Conservation (phyloP, 495 filamentous ascomycete genomes). For the Penicillium steckii region DNA sequence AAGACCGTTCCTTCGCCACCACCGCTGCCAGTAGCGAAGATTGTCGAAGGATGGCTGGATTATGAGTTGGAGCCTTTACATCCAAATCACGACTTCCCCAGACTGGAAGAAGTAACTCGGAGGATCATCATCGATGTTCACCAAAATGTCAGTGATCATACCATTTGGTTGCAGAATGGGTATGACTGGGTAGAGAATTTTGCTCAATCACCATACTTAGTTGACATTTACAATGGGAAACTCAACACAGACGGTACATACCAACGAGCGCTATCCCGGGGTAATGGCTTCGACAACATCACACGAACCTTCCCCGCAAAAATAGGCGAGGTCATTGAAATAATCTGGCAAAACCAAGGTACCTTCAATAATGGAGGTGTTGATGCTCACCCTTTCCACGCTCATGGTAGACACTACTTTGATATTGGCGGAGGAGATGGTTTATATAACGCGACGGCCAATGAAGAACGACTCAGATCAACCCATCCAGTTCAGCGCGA, state of each 20-base stretch:
- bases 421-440: conserved; percentile 59
- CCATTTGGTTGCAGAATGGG: conserved; percentile 43
- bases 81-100: conserved; percentile 39
- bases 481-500: conserved; percentile 49
- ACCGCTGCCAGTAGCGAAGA: conserved; percentile 38
- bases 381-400: conserved; percentile 62
- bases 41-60: conserved; percentile 48
- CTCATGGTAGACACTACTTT: conserved; percentile 57
- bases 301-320: conserved; percentile 51
- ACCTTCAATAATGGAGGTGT: conserved; percentile 37
- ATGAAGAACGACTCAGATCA: conserved; percentile 46
- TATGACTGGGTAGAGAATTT: conserved; percentile 48
- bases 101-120: conserved; percentile 52
- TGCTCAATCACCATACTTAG: conserved; percentile 49
- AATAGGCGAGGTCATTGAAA: conserved; percentile 62
- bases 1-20: conserved; percentile 16
- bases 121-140: conserved; percentile 44
- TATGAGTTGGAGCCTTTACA: conserved; percentile 49
- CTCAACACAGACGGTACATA: conserved; percentile 41
- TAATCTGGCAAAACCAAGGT: conserved; percentile 55
- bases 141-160: conserved; percentile 42
- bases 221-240: conserved; percentile 53
- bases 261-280: conserved; percentile 11
- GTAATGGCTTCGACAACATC: conserved; percentile 50
- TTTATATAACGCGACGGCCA: conserved; percentile 49